Base-by-base conservation (phyloP, 768 basidiomycete genomes). In the Lentinula sp. region DNA sequence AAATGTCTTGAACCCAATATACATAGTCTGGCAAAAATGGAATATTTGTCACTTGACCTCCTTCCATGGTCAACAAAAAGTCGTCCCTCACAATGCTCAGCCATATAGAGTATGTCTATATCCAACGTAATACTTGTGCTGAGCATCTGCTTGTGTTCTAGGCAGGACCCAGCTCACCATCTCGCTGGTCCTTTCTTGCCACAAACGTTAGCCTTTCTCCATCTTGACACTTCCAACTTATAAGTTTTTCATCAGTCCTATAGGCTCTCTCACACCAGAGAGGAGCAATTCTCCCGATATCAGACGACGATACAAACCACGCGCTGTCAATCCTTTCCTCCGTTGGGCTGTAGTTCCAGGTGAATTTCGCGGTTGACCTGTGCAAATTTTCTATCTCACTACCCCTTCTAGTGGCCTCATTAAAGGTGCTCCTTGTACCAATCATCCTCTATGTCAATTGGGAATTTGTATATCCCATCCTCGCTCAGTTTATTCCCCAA, bases 371-470 rank as follows among this genome's bases (percentile, higher is more conserved):
- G 8, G 36, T 10, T 35, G 12, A 48, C n/a, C 20, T 45, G 39
- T 16, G 16, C 53, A 10, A 7, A 13, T 56, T 32, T 41, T 23
- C 20, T 28, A 41, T 55, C 53, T 39, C 53, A 37, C 4, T 41
- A 18, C n/a, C 42, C 15, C 51, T n/a, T 33, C 13, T 51, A 82
- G 82, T 67, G 23, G 80, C 77, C 7, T 79, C 86, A 0, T 66
- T 84, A 66, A 81, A 79, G 57, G 65, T 86, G 35, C 73, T 86
- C 23, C 55, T 76, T 36, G 39, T 78, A 3, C 75, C 78, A n/a
- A 6, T 81, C 65, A 54, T 79, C 0, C 70, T 81, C 6, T 86
- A 76, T 66, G 52, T 72, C 13, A 77, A 76, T 55, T 79, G 82
- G 79, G 71, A 79, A 46, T 20, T 77, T 20, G 65, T 82, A 20